Conservation (phyloP, 1,284 basidiomycete genomes). For the Gastroboletus turbinatus region DNA sequence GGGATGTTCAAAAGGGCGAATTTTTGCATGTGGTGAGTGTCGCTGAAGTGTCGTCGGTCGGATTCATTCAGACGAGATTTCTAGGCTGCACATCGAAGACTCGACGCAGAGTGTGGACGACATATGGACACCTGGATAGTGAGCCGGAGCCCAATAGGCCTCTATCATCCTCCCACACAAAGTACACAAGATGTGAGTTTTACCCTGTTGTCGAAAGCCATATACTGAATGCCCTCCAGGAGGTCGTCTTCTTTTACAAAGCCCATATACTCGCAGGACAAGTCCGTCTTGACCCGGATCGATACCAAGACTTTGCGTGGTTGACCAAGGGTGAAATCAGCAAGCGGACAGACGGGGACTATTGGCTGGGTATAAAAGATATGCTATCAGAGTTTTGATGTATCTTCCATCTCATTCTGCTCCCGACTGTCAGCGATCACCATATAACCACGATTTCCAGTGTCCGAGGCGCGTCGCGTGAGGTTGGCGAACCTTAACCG, state of each 20-base stretch:
- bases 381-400: conserved; percentile 65
- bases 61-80: conserved; percentile 5
- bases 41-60: neutral
- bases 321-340: conserved; percentile 86
- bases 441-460: neutral
- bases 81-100: conserved; percentile 69
- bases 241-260: conserved; percentile 75
- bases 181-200: conserved; percentile 37
- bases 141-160: conserved; percentile 70
- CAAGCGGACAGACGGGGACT: conserved; percentile 57
- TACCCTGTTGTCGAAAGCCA: neutral
- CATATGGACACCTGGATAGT: conserved; percentile 85
- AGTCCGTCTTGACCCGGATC: conserved; percentile 51
- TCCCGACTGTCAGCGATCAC: neutral
- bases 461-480: too few relatives aligned
- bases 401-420: conserved; percentile 7
- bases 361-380: conserved; percentile 78
- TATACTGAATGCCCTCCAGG: conserved; percentile 32
- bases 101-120: conserved; percentile 65
- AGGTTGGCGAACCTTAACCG: neutral
- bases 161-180: conserved; percentile 50
- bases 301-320: conserved; percentile 81
- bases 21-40: conserved; percentile 64
- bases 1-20: conserved; percentile 59
- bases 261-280: conserved; percentile 82